Base-by-base conservation (phyloP, 2,329 filamentous ascomycete genomes). In the Chrysoporthe cubensis region DNA sequence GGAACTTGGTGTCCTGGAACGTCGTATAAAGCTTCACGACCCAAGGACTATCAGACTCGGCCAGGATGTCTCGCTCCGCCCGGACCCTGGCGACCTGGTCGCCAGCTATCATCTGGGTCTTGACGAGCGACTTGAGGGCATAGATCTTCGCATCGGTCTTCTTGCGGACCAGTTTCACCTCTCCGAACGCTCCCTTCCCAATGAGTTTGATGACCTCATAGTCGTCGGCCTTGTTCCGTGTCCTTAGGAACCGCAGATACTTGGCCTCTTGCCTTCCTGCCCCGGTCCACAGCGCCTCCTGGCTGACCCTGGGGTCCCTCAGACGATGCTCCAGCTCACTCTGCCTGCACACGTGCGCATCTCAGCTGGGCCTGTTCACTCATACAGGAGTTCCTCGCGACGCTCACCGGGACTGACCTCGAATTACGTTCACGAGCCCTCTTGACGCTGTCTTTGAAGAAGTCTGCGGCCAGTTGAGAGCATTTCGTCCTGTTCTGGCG, bases 91-190 rank as follows among this genome's bases (percentile, higher is more conserved):
- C 91, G 72, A 93, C 80, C 75, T 93, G 91, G 74, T 93, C 91
- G 78, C 92, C 92, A 78, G 92, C 92, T 80, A 92, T 91, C 91
- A 93, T 94, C 78, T 93, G 90, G 52, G 88, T 87, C 80, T 93
- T 93, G 77, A 93, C 88, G 71, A 93, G 81, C 48, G 90, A 92
- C 79, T 94, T 94, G 75, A 93, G 84, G 18, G 91, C 91, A 74
- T 93, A 94, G 69, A 93, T 90, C 79, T 92, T 92, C 76, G 88
- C 89, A 74, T 93, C 90, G 65, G 88, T 87, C 81, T 89, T 91
- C 76, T 91, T 86, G 78, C 91, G 90, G 60, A 93, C 91, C 60
- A 93, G 82, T 76, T 91, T 91, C 72, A 94, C 91, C 76, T 94
- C 91, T 77, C 91, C 91, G 75, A 93, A 93, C 6, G 91, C 91